These are phyloP conservation scores for Blastobotrys muscicola DNA, from an alignment of 805 yeast genomes.

Conservation along the genomic window DNA sequence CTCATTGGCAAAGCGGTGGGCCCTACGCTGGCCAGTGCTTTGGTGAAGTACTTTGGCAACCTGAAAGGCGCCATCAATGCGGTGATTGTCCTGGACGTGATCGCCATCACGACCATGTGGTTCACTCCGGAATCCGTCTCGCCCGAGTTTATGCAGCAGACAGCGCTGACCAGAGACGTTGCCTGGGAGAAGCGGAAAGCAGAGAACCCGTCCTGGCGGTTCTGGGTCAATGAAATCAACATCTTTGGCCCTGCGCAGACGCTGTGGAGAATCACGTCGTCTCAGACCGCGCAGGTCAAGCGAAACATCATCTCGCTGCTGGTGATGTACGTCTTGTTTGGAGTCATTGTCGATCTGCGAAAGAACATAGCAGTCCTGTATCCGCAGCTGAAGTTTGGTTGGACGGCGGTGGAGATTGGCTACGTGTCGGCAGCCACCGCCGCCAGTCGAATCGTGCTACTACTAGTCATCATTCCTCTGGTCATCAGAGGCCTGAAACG, in stretches of 20 bases:
- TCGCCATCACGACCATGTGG: slow-evolving; percentile 4
- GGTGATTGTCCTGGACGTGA: slow-evolving; percentile 1
- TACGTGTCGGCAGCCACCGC: slow-evolving; percentile 24
- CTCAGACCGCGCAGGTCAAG: neutral
- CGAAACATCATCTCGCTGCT: slow-evolving; percentile 10
- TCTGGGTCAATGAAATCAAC: slow-evolving; percentile 2
- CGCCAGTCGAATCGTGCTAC: slow-evolving; percentile 20
- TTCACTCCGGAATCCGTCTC: slow-evolving; percentile 8
- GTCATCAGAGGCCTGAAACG: slow-evolving; percentile 13
- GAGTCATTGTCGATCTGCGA: slow-evolving; percentile 11
- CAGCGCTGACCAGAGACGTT: neutral
- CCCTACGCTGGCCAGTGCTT: slow-evolving; percentile 9
- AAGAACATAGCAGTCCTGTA: slow-evolving; percentile 18
- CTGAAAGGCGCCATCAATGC: neutral
- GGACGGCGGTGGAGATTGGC: slow-evolving; percentile 27
- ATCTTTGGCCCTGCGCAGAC: slow-evolving; percentile 4
- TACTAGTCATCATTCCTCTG: slow-evolving; percentile 20
- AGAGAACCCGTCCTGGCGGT: neutral
- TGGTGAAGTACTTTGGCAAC: slow-evolving; percentile 2
- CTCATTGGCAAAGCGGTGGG: slow-evolving; percentile 13
- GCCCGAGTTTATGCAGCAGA: neutral
- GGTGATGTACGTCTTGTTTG: slow-evolving; percentile 10
- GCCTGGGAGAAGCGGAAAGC: neutral
- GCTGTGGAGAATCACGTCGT: slow-evolving; percentile 3
- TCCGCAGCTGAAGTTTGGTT: slow-evolving; percentile 23